Percentiles rank a stretch among this genome's conserved stretches.
Evolutionary conservation across 1,139 yeast species (phyloP).

Genomic region (Saccharomyces hybrid): DNA sequence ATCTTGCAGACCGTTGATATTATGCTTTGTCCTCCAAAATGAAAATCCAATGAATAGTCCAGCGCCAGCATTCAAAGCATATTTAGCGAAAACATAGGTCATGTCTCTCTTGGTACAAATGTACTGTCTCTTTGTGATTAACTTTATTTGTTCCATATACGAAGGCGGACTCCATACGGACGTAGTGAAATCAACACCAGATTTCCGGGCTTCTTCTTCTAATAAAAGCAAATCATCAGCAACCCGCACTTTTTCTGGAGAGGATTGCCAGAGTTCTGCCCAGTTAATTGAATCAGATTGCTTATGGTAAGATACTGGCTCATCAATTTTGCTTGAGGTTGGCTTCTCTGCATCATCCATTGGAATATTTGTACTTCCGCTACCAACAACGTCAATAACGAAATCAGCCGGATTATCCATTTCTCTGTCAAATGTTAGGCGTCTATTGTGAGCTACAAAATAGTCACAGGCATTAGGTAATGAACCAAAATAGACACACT

Average conservation of each 20-base stretch:
- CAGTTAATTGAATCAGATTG: constrained; percentile 30
- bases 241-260: constrained; percentile 29
- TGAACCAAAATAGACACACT: constrained; percentile 39
- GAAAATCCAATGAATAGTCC: constrained; percentile 53
- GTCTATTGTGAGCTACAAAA: constrained; percentile 25
- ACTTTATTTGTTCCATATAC: constrained; percentile 23
- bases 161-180: constrained; percentile 30
- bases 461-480: constrained; percentile 36
- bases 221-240: constrained; percentile 25
- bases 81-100: constrained; percentile 38
- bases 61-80: constrained; percentile 33
- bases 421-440: constrained; percentile 15
- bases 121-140: constrained; percentile 33
- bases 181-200: constrained; percentile 28
- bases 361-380: constrained; percentile 3
- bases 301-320: constrained; percentile 18
- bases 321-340: constrained; percentile 32
- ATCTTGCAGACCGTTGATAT: constrained; percentile 45
- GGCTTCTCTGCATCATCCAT: constrained; percentile 32
- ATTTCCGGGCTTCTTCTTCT: constrained; percentile 14
- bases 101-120: constrained; percentile 37
- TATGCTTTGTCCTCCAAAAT: constrained; percentile 45
- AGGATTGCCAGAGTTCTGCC: constrained; percentile 40
- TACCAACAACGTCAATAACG: constrained; percentile 47
- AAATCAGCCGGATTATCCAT: constrained; percentile 54